phyloP scores from a whole-genome alignment of 2,329 filamentous ascomycete species.

The Colletotrichum cuscutae region DNA sequence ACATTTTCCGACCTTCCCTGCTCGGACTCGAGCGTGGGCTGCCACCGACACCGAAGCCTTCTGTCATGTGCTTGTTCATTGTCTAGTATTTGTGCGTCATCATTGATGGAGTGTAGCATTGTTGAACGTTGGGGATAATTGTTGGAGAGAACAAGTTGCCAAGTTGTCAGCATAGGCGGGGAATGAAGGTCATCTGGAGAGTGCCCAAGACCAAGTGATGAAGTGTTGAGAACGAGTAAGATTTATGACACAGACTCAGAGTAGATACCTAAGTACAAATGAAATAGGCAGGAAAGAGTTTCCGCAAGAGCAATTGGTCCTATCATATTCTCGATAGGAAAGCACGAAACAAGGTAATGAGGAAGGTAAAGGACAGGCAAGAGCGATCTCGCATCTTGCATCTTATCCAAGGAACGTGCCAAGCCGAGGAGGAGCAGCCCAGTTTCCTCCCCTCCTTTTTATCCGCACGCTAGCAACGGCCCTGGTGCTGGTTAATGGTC shows the following conservation, averaged over 20 bases:
- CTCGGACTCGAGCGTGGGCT: not conserved
- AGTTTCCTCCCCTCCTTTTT: constrained; percentile 19
- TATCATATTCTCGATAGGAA: not conserved
- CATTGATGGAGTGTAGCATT: not conserved
- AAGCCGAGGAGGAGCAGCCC: constrained; percentile 5
- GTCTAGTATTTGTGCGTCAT: not conserved
- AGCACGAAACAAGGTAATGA: no score
- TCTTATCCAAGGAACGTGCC: constrained; percentile 13
- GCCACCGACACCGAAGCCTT: not conserved
- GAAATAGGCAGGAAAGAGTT: not conserved
- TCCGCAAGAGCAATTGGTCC: not conserved
- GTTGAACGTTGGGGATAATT: constrained; percentile 8
- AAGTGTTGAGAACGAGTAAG: not conserved
- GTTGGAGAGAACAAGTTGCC: not conserved
- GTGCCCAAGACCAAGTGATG: not conserved
- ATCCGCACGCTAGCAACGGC: constrained; percentile 22
- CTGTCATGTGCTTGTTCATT: not conserved
- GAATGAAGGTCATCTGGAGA: not conserved
- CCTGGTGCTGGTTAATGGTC: not conserved
- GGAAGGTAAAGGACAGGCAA: not conserved
- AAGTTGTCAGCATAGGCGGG: not conserved
- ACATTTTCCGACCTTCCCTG: not conserved
- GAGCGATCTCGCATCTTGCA: constrained; percentile 23
- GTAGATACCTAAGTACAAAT: not conserved
- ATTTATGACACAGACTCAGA: no score